Conservation (phyloP, 805 yeast genomes). For the Wickerhamiella bombiphila region DNA sequence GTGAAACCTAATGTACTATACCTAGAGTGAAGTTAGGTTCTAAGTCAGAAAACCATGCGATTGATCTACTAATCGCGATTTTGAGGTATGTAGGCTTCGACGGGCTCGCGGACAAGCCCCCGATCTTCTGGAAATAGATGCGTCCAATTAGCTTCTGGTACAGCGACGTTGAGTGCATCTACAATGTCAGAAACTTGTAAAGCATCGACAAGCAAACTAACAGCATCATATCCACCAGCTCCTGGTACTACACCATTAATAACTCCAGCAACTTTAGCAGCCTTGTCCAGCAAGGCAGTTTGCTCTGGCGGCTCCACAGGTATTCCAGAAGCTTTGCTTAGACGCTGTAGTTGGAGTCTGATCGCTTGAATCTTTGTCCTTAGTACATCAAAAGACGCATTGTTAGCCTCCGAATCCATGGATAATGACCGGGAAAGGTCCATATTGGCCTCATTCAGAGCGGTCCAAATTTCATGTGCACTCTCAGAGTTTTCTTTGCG, state of each 20-base stretch:
- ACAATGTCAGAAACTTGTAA: slow-evolving; percentile 6
- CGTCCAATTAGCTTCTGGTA: background rate
- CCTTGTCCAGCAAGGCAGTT: slow-evolving; percentile 49
- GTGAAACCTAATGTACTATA: too few relatives aligned
- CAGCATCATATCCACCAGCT: slow-evolving; percentile 96
- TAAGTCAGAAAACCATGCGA: too few relatives aligned
- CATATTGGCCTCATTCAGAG: slow-evolving; percentile 46
- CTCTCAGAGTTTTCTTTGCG: slow-evolving; percentile 34
- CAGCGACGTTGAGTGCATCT: background rate
- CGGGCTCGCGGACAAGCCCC: background rate
- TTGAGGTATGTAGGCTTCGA: background rate
- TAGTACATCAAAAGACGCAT: slow-evolving; percentile 1
- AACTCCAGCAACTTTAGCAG: slow-evolving; percentile 50
- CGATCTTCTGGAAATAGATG: background rate
- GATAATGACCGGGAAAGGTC: slow-evolving; percentile 38
- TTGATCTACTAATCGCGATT: too few relatives aligned
- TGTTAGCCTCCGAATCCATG: slow-evolving; percentile 20
- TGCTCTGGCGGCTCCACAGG: slow-evolving; percentile 80
- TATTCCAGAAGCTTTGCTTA: slow-evolving; percentile 59
- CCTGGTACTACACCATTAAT: slow-evolving; percentile 97
- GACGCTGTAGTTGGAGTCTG: slow-evolving; percentile 39
- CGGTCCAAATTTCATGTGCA: slow-evolving; percentile 38
- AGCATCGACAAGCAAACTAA: slow-evolving; percentile 52
- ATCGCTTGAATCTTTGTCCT: slow-evolving; percentile 23
- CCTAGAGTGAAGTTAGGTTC: too few relatives aligned